Conservation (phyloP, 805 yeast genomes). For the Yamadazyma takamatsuzukensis region DNA sequence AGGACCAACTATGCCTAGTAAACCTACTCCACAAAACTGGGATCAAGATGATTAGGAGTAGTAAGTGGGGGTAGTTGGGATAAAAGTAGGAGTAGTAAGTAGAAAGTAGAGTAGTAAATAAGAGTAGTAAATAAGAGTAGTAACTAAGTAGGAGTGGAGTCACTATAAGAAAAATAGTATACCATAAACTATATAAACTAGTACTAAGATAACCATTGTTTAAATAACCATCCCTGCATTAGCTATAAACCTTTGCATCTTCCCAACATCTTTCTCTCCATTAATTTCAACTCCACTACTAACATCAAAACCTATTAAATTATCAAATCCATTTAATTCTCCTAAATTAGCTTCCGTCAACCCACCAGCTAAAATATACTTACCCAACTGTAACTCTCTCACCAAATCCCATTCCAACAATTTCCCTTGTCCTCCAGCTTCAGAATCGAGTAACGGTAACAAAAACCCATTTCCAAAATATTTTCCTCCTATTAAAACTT, state of each 20-base stretch:
- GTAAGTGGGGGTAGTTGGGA: no score
- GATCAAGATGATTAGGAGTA: conserved; percentile 74
- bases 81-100: no score
- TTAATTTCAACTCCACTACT: conserved; percentile 90
- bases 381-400: conserved; percentile 33
- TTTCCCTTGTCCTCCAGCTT: conserved; percentile 88
- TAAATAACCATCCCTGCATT: conserved; percentile 29
- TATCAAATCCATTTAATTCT: conserved; percentile 46
- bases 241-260: conserved; percentile 56
- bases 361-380: conserved; percentile 85
- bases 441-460: conserved; percentile 76
- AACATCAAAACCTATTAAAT: conserved; percentile 89
- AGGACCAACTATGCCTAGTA: conserved; percentile 87
- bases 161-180: no score
- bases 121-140: no score
- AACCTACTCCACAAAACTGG: conserved; percentile 91
- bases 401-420: conserved; percentile 63
- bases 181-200: no score
- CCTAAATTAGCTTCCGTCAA: conserved; percentile 70
- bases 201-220: no score
- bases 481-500: conserved; percentile 11
- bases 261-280: conserved; percentile 67
- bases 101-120: no score
- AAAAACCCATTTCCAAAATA: conserved; percentile 35
- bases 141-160: no score